Base-by-base conservation (phyloP, 2,329 filamentous ascomycete species). In the Pseudocercospora fuligena region DNA sequence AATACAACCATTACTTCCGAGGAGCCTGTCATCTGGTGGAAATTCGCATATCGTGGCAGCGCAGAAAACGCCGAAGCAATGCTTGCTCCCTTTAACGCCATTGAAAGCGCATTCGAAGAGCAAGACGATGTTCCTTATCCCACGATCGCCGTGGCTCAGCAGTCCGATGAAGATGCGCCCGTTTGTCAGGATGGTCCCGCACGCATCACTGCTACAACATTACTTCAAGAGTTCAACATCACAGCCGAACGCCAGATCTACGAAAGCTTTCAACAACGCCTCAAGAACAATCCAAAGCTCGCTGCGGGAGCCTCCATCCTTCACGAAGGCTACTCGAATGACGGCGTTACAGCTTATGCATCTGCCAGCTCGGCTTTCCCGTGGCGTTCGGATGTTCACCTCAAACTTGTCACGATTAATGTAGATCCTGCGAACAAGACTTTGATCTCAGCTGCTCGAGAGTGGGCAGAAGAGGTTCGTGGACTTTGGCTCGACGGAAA, bases 301-400 rank as follows among this genome's bases (percentile, higher is more conserved):
- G 27, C n/a, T 43, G 40, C 40, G 3, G 40, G 40, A 43, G 11
- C 40, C 2, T 53, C 63, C 5, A 21, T 56, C 21, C 46, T 65
- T 23, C 61, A 53, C n/a, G 57, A 65, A 53, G 63, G 57, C 49
- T 65, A 65, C 36, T 54, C 56, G 33, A 27, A 23, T 14, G 43
- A 54, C 19, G 63, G 57, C 23, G 63, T 65, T 16, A 57, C 49
- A 27, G 46, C 57, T 3, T 21, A 53, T 4, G 23, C 63, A 23
- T 47, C 16, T 14, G 23, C 53, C 14, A 54, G 29, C 23, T 54
- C 57, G 12, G 63, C 63, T 43, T 12, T 43, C 12, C 40, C 40
- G 11, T 43, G 40, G 40, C 11, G 40, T 14, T 14, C 11, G 9
- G n/a, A 43, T 4, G 40, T 12, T 43, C 11, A 14, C n/a, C 40